These are phyloP conservation scores for Backusella mclennaniae DNA, from an alignment of 192 early-diverging fungal species.

Conservation along the genomic window DNA sequence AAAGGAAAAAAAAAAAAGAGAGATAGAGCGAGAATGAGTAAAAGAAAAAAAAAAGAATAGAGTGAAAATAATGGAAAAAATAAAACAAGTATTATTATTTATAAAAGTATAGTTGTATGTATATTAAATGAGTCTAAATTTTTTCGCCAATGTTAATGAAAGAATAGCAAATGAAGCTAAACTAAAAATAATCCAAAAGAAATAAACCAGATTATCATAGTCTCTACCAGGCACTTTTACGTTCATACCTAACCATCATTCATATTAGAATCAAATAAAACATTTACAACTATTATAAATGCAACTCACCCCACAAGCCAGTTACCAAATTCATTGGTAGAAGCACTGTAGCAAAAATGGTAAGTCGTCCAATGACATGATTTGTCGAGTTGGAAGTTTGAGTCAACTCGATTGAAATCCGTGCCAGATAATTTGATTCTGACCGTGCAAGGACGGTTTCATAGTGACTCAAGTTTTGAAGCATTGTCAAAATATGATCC, in stretches of 20 bases:
- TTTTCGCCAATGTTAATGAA: slow-evolving; percentile 11
- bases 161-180: slow-evolving; percentile 9
- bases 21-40: background rate
- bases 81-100: background rate
- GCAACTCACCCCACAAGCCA: slow-evolving; percentile 61
- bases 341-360: slow-evolving; percentile 83
- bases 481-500: slow-evolving; percentile 75
- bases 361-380: slow-evolving; percentile 86
- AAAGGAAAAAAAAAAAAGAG: background rate
- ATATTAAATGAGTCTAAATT: slow-evolving; percentile 1
- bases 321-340: slow-evolving; percentile 93
- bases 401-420: slow-evolving; percentile 76
- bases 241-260: slow-evolving; percentile 23
- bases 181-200: slow-evolving; percentile 10
- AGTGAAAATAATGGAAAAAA: background rate
- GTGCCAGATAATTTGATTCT: slow-evolving; percentile 76
- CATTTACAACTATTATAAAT: background rate
- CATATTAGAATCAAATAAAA: background rate
- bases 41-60: background rate
- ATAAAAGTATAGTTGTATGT: background rate
- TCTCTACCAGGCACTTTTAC: slow-evolving; percentile 34
- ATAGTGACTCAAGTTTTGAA: slow-evolving; percentile 75
- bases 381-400: slow-evolving; percentile 80
- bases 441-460: slow-evolving; percentile 70
- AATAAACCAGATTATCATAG: slow-evolving; percentile 22